Conservation (phyloP, 2,329 filamentous ascomycete species). For the Fusarium scirpi region DNA sequence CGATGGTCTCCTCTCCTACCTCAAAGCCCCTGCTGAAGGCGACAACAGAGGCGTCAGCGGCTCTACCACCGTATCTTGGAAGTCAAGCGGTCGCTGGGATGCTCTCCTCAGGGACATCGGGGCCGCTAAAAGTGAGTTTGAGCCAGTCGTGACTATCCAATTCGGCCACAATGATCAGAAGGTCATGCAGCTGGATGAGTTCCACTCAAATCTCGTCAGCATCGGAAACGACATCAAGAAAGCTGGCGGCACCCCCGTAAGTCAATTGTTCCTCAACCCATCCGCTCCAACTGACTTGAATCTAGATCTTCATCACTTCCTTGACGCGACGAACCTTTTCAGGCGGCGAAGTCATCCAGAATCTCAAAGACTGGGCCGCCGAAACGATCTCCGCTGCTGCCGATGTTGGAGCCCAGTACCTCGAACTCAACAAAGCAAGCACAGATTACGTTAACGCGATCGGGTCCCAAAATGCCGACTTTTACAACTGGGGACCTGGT, state of each 20-base stretch:
- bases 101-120: neutral
- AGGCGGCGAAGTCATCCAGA: neutral
- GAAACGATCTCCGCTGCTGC: slow-evolving; percentile 2
- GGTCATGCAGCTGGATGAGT: neutral
- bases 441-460: slow-evolving; percentile 14
- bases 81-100: slow-evolving; percentile 18
- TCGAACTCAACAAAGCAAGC: slow-evolving; percentile 10
- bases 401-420: neutral
- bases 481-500: slow-evolving; percentile 6
- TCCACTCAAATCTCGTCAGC: neutral
- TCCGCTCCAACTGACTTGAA: rapidly evolving
- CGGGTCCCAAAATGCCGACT: neutral
- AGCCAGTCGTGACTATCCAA: slow-evolving; percentile 7
- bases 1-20: neutral
- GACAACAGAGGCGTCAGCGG: slow-evolving; percentile 10
- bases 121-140: neutral
- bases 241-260: slow-evolving; percentile 4
- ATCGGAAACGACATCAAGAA: slow-evolving; percentile 11
- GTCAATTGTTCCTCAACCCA: neutral
- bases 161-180: slow-evolving; percentile 23
- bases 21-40: neutral
- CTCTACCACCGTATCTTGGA: slow-evolving; percentile 10
- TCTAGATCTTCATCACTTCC: slow-evolving; percentile 9
- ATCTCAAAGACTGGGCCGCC: slow-evolving; percentile 16
- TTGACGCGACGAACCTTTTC: slow-evolving; percentile 5